Conservation (phyloP, 2,329 filamentous ascomycete genomes). For the Colletotrichum sp. region DNA sequence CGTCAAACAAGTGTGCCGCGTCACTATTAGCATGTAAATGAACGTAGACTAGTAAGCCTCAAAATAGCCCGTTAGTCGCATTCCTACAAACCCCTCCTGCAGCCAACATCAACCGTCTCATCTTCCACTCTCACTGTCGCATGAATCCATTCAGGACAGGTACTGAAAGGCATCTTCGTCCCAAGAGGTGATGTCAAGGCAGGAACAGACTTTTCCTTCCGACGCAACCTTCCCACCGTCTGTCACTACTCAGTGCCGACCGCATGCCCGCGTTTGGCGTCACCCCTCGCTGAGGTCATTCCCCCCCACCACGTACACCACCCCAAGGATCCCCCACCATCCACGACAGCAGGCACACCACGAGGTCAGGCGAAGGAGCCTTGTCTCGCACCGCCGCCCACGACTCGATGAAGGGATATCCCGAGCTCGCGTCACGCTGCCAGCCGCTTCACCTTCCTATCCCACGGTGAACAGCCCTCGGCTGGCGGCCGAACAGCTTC, state of each 20-base stretch:
- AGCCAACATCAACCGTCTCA: not conserved
- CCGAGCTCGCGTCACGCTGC: slow-evolving; percentile 13
- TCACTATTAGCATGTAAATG: not conserved
- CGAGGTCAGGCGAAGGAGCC: slow-evolving; percentile 7
- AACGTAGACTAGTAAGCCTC: not conserved
- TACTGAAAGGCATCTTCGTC: not conserved
- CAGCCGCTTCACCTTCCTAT: not conserved
- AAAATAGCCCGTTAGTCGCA: not conserved
- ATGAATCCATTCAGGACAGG: not conserved
- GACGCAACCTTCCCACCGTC: not conserved
- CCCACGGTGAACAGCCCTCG: not conserved
- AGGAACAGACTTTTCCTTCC: not conserved
- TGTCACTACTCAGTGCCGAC: not conserved
- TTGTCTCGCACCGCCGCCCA: not conserved
- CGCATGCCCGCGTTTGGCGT: not conserved
- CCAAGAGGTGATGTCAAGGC: not conserved
- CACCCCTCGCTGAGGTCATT: not conserved
- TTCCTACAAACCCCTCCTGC: not conserved
- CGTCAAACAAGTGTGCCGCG: not conserved
- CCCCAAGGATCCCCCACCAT: not conserved
- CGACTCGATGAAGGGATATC: not conserved
- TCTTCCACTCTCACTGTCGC: not conserved
- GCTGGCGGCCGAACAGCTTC: not conserved
- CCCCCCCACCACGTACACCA: not conserved
- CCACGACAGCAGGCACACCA: not conserved